Evolutionary conservation across 2,329 filamentous ascomycete species (phyloP).

Genomic region (Aureobasidium sp.): DNA sequence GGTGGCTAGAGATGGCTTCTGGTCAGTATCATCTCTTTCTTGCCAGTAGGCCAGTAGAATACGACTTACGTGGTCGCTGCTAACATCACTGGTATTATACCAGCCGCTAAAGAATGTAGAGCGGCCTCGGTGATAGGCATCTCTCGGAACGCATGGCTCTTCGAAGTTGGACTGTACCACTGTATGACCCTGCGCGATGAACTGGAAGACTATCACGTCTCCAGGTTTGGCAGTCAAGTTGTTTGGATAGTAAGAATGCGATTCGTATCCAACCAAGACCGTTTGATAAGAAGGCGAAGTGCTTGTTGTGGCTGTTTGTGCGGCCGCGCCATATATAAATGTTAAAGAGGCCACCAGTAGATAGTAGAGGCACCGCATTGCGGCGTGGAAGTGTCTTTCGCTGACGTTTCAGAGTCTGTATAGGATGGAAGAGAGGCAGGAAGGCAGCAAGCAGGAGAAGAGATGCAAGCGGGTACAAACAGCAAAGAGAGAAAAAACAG

Average conservation of each 20-base stretch:
- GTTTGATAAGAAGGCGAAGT: constrained; percentile 22
- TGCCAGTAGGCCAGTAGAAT: background rate
- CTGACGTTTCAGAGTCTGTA: background rate
- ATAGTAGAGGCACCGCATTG: background rate
- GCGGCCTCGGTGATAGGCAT: constrained; percentile 19
- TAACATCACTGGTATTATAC: constrained; percentile 16
- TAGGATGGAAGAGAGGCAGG: background rate
- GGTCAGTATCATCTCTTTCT: background rate
- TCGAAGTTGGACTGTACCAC: constrained; percentile 36
- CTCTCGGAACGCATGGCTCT: constrained; percentile 35
- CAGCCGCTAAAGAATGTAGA: constrained; percentile 24
- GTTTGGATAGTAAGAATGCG: constrained; percentile 33
- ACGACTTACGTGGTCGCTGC: background rate
- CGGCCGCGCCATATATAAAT: background rate
- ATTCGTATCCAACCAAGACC: constrained; percentile 32
- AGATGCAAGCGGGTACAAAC: background rate
- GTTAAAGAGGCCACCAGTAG: background rate
- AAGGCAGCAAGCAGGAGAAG: background rate
- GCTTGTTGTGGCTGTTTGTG: background rate
- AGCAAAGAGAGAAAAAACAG: background rate
- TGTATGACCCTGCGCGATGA: constrained; percentile 38
- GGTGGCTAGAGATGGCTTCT: constrained; percentile 16
- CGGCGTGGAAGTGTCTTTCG: background rate
- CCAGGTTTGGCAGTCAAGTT: constrained; percentile 32
- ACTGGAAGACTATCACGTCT: constrained; percentile 37